Evolutionary conservation across 2,329 filamentous ascomycete genomes (phyloP), one percentile per base, ranked within the genome.

Genomic region (Scopulariopsis brevicaulis): DNA sequence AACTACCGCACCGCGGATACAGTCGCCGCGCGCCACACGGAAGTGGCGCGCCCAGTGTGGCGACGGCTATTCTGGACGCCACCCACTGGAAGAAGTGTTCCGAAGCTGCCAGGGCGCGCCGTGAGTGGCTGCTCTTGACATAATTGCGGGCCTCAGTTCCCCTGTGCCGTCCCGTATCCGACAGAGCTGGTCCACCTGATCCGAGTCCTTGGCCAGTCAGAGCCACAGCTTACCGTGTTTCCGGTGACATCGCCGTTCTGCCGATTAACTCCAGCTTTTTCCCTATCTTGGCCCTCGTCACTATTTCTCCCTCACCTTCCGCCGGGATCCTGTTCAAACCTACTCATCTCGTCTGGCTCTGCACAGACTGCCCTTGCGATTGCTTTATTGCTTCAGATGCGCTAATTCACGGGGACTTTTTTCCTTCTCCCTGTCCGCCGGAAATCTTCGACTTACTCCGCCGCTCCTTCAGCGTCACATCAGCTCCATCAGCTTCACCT

Each of bases 371-470:
- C 55, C 32, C 46, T 56, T 51, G 43, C 12, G 20, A n/a, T 24
- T 50, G 46, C n/a, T 50, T 22, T 14, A 12, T 51, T 56, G 35
- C 40, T 56, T 51, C 43, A 34, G 20, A 54, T 46, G 51, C 52
- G 25, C 35, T 52, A 58, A 58, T 46, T 28, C 46, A 22, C 28
- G 43, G 37, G 55, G 43, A 22, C 48, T 28, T 54, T 62, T 59
- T 25, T n/a, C 59, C 35, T 55, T 58, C 59, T 56, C 59, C 58
- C 59, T 53, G 55, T 63, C 58, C 53, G 57, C 57, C 58, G 53
- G 61, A 50, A 50, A 22, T 58, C 61, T 62, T 69, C 69, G 74
- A 77, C 75, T 75, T 75, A 75, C 73, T 77, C 75, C 72, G 73
- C 74, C 74, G 65, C 70, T 77, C 74, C 64, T 77, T 75, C 63